phyloP scores from a whole-genome alignment of 257 asterid genomes.

The Marsdenia floribunda region DNA sequence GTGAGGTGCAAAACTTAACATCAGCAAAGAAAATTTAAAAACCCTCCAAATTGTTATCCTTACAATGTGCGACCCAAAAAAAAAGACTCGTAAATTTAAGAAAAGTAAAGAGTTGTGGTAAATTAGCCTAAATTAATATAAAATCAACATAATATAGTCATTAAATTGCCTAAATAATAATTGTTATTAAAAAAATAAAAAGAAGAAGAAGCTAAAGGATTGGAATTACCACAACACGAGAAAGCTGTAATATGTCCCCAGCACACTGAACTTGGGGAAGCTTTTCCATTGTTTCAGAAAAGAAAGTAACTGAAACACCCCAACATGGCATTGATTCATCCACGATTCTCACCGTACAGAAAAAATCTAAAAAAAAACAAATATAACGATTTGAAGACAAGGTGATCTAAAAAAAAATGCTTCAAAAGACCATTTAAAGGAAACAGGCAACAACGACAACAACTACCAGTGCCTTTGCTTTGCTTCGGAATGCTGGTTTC shows the following conservation, averaged over 20 bases:
- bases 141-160: not conserved
- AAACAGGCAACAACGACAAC: not conserved
- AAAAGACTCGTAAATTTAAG: not conserved
- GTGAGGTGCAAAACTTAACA: not conserved
- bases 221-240: slow-evolving; percentile 53
- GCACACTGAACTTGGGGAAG: slow-evolving; percentile 54
- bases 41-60: not conserved
- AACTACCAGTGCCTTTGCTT: slow-evolving; percentile 62
- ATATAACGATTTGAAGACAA: not conserved
- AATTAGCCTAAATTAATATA: not conserved
- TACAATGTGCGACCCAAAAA: not conserved
- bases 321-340: slow-evolving; percentile 51
- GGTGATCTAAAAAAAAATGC: not conserved
- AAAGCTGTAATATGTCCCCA: slow-evolving; percentile 61
- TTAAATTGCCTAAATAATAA: not conserved
- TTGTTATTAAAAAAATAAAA: not conserved
- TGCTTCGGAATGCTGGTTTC: slow-evolving; percentile 48
- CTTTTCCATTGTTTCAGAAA: slow-evolving; percentile 48
- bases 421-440: not conserved
- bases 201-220: not conserved
- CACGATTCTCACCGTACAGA: slow-evolving; percentile 42
- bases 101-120: not conserved
- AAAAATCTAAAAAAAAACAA: slow-evolving; percentile 46
- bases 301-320: slow-evolving; percentile 45
- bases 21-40: not conserved